These are phyloP conservation scores for Purshia tridentata DNA, from an alignment of 306 rosid species.

Conservation along the genomic window DNA sequence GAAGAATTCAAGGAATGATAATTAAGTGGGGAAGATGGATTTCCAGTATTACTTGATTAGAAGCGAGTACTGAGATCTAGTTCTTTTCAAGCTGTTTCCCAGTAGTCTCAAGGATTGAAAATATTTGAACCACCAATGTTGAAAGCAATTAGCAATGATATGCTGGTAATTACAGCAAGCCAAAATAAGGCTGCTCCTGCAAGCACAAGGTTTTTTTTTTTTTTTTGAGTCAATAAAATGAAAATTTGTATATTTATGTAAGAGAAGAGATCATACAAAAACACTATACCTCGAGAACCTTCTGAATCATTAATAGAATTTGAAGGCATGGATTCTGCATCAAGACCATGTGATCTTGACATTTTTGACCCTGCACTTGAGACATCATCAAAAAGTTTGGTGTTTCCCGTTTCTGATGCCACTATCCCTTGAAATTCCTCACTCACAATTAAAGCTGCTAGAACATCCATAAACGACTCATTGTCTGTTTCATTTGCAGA, in stretches of 20 bases:
- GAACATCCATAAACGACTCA: constrained; percentile 92
- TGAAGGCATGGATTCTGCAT: constrained; percentile 41
- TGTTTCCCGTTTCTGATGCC: constrained; percentile 67
- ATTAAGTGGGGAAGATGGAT: constrained; percentile 16
- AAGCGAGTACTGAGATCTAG: constrained; percentile 28
- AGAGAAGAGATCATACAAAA: background rate
- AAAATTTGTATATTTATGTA: background rate
- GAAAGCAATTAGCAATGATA: constrained; percentile 65
- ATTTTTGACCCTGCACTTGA: constrained; percentile 36
- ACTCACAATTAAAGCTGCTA: constrained; percentile 91
- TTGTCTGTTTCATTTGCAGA: constrained; percentile 43
- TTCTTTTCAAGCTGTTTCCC: constrained; percentile 27
- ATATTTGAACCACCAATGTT: constrained; percentile 76
- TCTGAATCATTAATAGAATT: constrained; percentile 36
- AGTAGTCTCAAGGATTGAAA: constrained; percentile 72
- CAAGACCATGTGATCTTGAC: constrained; percentile 39
- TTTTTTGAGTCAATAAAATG: constrained; percentile 21
- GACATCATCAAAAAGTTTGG: constrained; percentile 52
- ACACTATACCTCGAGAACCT: constrained; percentile 53
- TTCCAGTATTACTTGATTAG: constrained; percentile 32
- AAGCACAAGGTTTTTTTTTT: constrained; percentile 34
- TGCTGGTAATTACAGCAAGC: constrained; percentile 77
- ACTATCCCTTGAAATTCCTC: constrained; percentile 98
- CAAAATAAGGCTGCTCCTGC: constrained; percentile 78
- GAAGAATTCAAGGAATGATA: background rate